Base-by-base conservation (phyloP, 2,329 filamentous ascomycete genomes). In the Dothistroma pini region DNA sequence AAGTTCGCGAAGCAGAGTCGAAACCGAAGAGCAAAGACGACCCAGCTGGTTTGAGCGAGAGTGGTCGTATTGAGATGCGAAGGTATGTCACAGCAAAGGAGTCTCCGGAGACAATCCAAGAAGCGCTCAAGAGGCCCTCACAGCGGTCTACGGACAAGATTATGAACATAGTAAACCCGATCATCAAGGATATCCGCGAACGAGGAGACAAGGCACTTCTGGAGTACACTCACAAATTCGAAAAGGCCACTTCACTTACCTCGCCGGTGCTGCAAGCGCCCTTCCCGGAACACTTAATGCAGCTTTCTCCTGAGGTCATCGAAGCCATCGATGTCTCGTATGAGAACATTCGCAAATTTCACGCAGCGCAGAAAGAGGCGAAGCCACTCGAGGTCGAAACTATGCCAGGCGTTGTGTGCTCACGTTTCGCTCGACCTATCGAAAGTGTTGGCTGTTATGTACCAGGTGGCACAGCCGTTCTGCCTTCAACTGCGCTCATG, bases 401-500 rank as follows among this genome's bases (percentile, higher is more conserved):
- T 0, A 99, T 99, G 95, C 95, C 95, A 0, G 95, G 95, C 34
- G 92, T 99, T 3, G 83, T 95, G 31, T 99, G 95, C 80, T 96
- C 91, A 65, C 91, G 95, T 61, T 97, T 99, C 79, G 87, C 88
- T 12, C 84, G 95, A 21, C 89, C 95, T 0, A 97, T 99, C 66
- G 95, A 97, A 77, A 84, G 92, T 41, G 95, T 99, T n/a, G 95
- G 95, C 65, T 82, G 97, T 6, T 99, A 99, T 76, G 89, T 99
- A 16, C 95, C 95, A 7, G 95, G 95, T 60, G 95, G 95, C 64
- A 99, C 95, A 1, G 95, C 95, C 1, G 95, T 99, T n/a, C 83
- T 99, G 47, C 95, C 95, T 12, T 96, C 92, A 59, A 97, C 95
- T 8, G 95, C 95, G 2, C 88, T 99, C 67, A 99, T 99, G 95